Evolutionary conservation across 176 grass and related monocot genomes (phyloP).

Genomic region (Paspalum vaginatum): DNA sequence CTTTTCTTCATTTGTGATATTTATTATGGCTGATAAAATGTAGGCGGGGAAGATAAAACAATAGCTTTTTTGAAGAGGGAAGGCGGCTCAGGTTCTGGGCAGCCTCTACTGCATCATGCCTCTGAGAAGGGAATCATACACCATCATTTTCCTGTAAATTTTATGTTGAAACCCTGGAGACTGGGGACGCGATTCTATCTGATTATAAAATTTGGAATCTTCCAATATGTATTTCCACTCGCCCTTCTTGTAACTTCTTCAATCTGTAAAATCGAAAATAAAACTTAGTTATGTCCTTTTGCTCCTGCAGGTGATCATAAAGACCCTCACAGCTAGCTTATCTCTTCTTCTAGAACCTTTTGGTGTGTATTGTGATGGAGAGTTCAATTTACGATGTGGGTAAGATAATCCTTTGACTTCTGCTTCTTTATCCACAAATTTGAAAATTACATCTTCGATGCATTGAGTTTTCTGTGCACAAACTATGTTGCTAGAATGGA

Average conservation of each 20-base stretch:
- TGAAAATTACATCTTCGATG: neutral
- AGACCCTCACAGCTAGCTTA: slow-evolving; percentile 85
- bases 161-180: slow-evolving; percentile 87
- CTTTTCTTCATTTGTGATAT: slow-evolving; percentile 7
- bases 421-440: neutral
- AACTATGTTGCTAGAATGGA: neutral
- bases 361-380: slow-evolving; percentile 90
- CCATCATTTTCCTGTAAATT: slow-evolving; percentile 96
- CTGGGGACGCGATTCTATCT: slow-evolving; percentile 75
- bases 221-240: slow-evolving; percentile 85
- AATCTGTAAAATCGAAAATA: slow-evolving; percentile 11
- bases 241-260: slow-evolving; percentile 23
- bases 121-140: slow-evolving; percentile 85
- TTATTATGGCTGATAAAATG: slow-evolving; percentile 40
- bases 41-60: slow-evolving; percentile 94
- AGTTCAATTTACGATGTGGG: slow-evolving; percentile 92
- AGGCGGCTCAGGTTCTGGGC: slow-evolving; percentile 61
- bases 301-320: slow-evolving; percentile 87
- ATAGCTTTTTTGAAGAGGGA: slow-evolving; percentile 94
- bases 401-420: slow-evolving; percentile 51
- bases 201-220: slow-evolving; percentile 96
- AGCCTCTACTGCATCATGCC: slow-evolving; percentile 64
- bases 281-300: slow-evolving; percentile 30
- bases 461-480: slow-evolving; percentile 19
- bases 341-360: slow-evolving; percentile 96